Base-by-base conservation (phyloP, 108 stramenopile genomes). In the Epipyxis sp. region DNA sequence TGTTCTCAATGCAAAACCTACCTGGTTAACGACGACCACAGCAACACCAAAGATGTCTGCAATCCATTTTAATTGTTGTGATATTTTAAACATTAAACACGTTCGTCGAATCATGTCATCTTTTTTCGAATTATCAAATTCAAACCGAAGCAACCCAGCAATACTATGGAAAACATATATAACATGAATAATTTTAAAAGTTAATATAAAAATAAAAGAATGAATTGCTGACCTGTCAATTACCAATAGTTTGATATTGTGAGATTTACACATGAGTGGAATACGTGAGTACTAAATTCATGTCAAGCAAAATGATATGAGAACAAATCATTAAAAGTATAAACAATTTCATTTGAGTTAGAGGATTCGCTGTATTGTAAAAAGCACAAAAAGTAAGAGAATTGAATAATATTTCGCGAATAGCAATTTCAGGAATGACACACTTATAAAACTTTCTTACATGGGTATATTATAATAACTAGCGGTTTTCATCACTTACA, bases 51-150 rank as follows among this genome's bases (percentile, higher is more conserved):
- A 65, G 27, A 32, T 65, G 61, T 65, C 61, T 25, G 61, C 27
- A 3, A 65, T 10, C 61, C 61, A 65, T 37, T 65, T 65, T 37
- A 65, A 65, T 25, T 65, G 61, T 32, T 65, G 20, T 3, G 61
- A 16, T 29, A 65, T 6, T 32, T 16, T 35, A 25, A 65, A 65
- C 3, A 65, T 3, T 16, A 65, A 65, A 25, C 3, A 32, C 3
- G 61, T 65, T 32, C 61, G 61, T 29, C 34, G 30, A 32, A 10
- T 29, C 61, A 65, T 65, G 13, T 65, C 61, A 13, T 65, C 13
- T 29, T 16, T 37, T 16, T 3, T 6, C 61, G 3, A 32, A 3
- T 10, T 32, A 65, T 65, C 61, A 65, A 32, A 65, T 25, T 65
- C 61, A 37, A 35, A 37, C 10, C 61, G 61, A 65, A 65, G 20